Evolutionary conservation across 1,139 yeast genomes (phyloP).

Genomic region (Hyphopichia buzzinii): DNA sequence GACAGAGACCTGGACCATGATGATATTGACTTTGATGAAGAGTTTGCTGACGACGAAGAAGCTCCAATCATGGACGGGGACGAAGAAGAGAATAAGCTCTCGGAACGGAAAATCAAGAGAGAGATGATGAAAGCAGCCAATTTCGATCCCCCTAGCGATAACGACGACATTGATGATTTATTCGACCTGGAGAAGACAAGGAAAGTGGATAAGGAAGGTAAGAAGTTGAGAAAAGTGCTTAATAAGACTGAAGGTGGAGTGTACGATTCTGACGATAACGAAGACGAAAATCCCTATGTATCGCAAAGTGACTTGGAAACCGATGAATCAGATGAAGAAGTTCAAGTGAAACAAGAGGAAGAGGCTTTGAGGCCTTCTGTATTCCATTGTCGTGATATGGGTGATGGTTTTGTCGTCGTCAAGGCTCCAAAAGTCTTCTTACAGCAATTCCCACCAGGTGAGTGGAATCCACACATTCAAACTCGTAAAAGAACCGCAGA

Average conservation of each 20-base stretch:
- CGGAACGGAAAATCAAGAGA: constrained; percentile 81
- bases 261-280: constrained; percentile 89
- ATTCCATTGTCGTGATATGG: constrained; percentile 48
- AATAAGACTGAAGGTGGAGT: constrained; percentile 86
- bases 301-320: constrained; percentile 68
- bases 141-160: constrained; percentile 60
- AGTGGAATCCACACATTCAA: constrained; percentile 83
- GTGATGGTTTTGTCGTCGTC: constrained; percentile 66
- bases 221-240: constrained; percentile 77
- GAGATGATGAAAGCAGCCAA: constrained; percentile 88
- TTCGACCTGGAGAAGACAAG: constrained; percentile 62
- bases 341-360: constrained; percentile 42
- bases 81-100: constrained; percentile 89
- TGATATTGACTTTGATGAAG: constrained; percentile 93
- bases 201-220: constrained; percentile 90
- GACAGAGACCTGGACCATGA: constrained; percentile 81
- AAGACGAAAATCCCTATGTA: constrained; percentile 63
- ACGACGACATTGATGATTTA: constrained; percentile 59
- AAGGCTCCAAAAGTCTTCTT: constrained; percentile 64
- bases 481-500: constrained; percentile 43
- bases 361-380: constrained; percentile 12
- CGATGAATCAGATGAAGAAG: constrained; percentile 33
- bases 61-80: constrained; percentile 98
- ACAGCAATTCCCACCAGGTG: constrained; percentile 71
- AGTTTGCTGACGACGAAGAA: constrained; percentile 97